phyloP scores from a whole-genome alignment of 73 alveolate species.

The Breviolum minutum region DNA sequence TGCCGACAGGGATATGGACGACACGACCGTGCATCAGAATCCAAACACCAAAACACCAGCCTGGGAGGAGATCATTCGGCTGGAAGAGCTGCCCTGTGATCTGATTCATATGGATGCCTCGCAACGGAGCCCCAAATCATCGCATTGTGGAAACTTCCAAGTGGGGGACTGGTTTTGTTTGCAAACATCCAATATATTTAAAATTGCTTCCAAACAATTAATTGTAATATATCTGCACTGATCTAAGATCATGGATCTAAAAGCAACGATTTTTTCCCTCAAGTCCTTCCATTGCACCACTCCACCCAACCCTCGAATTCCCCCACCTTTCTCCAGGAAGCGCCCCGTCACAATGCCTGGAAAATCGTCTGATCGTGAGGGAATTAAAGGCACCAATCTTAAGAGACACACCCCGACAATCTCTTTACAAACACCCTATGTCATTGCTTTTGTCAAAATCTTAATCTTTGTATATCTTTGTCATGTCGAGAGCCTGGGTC shows the following conservation, averaged over 20 bases:
- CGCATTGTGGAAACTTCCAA: too few relatives aligned
- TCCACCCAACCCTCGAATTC: background rate
- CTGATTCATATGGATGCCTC: slow-evolving; percentile 90
- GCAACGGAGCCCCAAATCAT: background rate
- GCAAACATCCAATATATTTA: background rate
- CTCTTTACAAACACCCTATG: too few relatives aligned
- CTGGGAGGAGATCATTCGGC: slow-evolving; percentile 92
- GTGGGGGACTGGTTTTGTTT: background rate
- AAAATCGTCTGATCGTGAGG: background rate
- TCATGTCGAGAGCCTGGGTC: too few relatives aligned
- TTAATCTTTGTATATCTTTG: too few relatives aligned
- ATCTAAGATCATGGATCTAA: too few relatives aligned
- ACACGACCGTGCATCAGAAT: too few relatives aligned
- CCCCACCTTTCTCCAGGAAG: slow-evolving; percentile 81
- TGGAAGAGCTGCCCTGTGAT: slow-evolving; percentile 78
- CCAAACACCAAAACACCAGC: background rate
- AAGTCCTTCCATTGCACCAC: too few relatives aligned
- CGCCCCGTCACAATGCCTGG: slow-evolving; percentile 91
- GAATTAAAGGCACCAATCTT: background rate
- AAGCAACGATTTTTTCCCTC: too few relatives aligned
- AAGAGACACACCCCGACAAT: background rate
- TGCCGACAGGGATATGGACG: too few relatives aligned
- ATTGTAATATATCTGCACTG: too few relatives aligned
- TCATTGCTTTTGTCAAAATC: too few relatives aligned
- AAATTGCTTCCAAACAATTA: too few relatives aligned